These are phyloP conservation scores for Amanita pallidorosea DNA, from an alignment of 768 basidiomycete species.

Conservation along the genomic window DNA sequence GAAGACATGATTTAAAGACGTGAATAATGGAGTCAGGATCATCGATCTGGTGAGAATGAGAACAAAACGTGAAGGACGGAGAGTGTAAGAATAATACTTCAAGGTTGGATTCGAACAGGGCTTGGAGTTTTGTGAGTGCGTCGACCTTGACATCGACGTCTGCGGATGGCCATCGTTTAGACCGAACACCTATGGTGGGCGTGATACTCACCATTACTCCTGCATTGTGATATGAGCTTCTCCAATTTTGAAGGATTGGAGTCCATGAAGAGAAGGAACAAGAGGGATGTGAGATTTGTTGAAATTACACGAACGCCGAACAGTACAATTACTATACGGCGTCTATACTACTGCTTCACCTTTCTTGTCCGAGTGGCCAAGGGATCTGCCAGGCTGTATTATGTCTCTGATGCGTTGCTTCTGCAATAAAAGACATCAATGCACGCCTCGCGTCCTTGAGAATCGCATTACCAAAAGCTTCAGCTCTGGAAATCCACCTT, in stretches of 20 bases:
- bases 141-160: slow-evolving; percentile 78
- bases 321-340: not conserved
- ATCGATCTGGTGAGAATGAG: slow-evolving; percentile 36
- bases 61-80: not conserved
- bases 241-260: slow-evolving; percentile 40
- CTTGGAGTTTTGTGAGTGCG: slow-evolving; percentile 68
- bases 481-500: slow-evolving; percentile 88
- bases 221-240: slow-evolving; percentile 54
- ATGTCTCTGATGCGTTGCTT: slow-evolving; percentile 84
- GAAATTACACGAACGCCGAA: slow-evolving; percentile 4
- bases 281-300: slow-evolving; percentile 5
- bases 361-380: slow-evolving; percentile 83
- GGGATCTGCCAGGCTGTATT: slow-evolving; percentile 67
- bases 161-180: slow-evolving; percentile 16
- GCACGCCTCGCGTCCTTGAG: not conserved
- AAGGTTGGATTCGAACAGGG: slow-evolving; percentile 56
- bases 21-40: slow-evolving; percentile 64
- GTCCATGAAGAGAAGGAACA: slow-evolving; percentile 32
- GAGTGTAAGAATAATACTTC: slow-evolving; percentile 37
- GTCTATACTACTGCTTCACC: slow-evolving; percentile 4
- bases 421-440: slow-evolving; percentile 25
- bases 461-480: slow-evolving; percentile 57
- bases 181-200: slow-evolving; percentile 5
- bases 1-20: slow-evolving; percentile 63
- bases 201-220: slow-evolving; percentile 41